These are phyloP conservation scores for Rutidosis leptorrhynchoides DNA, from an alignment of 129 eudicot genomes.

Conservation along the genomic window DNA sequence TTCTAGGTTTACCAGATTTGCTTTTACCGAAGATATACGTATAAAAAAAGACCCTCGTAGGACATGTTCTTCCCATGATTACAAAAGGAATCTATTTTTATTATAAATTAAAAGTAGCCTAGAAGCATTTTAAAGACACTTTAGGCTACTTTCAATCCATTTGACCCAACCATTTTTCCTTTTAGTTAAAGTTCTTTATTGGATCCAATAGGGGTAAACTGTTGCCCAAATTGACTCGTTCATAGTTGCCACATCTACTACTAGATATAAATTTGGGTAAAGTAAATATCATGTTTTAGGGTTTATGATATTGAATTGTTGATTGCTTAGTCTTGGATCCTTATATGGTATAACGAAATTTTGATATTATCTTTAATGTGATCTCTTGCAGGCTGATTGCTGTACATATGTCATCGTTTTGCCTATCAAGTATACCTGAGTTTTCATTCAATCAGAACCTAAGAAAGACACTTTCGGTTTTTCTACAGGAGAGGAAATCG, in stretches of 20 bases:
- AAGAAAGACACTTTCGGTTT: slow-evolving; percentile 5
- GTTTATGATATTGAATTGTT: not conserved
- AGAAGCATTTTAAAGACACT: not conserved
- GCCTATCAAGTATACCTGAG: not conserved
- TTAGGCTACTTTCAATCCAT: not conserved
- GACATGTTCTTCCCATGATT: not conserved
- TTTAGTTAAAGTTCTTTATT: not conserved
- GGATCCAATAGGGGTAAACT: not conserved
- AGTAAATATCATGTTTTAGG: not conserved
- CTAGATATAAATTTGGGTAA: not conserved
- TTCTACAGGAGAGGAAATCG: slow-evolving; percentile 14
- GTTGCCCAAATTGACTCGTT: not conserved
- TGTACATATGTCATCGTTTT: slow-evolving; percentile 25
- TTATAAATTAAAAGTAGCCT: not conserved
- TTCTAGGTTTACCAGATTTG: not conserved
- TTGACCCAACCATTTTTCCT: not conserved
- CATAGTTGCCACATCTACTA: not conserved
- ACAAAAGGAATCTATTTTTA: not conserved
- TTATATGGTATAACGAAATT: not conserved
- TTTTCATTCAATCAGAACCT: slow-evolving; percentile 19
- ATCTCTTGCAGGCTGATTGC: slow-evolving; percentile 27
- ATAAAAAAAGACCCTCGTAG: not conserved
- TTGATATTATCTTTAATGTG: not conserved
- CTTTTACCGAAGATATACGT: not conserved
- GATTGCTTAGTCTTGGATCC: not conserved